Evolutionary conservation across 2,329 filamentous ascomycete genomes (phyloP), one percentile per base, ranked within the genome.

Genomic region (Aspergillus clavatus): DNA sequence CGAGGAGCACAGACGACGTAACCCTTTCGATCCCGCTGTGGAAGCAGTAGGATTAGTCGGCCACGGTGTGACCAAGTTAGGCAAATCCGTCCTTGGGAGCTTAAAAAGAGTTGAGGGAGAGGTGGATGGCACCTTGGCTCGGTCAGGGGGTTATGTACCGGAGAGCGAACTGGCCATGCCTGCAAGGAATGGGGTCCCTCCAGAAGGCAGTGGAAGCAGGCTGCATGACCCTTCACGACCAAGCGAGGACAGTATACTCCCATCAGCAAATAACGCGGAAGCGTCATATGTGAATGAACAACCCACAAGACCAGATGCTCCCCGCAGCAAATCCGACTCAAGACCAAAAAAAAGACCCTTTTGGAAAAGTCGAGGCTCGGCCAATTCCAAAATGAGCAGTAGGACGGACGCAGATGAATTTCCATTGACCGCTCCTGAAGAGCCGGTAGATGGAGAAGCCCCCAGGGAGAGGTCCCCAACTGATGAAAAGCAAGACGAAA

Each of bases 31-130:
- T 38, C 75, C 75, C 5, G 62, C 76, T 7, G 56, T 79, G 21
- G 75, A 73, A 19, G 69, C 74, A 18, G 76, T 79, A 40, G 73
- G 71, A n/a, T 71, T 70, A 19, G 71, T 81, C 18, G 73, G 75
- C 3, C 68, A 74, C 35, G 73, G 73, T 11, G 62, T 76, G 31
- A 67, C 63, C 14, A 72, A 68, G 43, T 42, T 77, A 24, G 72
- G 73, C 3, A 72, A 68, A 48, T 63, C 68, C 4, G 60, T 77
- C 5, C 56, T 72, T n/a, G 69, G 69, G 22, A 67, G 69, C 3
- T 51, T 73, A 24, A 71, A 62, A 39, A 70, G 65, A 42, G 63
- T 65, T 12, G 70, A 69, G 27, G 60, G 61, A 38, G 66, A 57
- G 14, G 46, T 67, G 4, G 67, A 71, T 40, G 58, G 56, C 23